Conservation (phyloP, 1,284 basidiomycete species). For the Fomitopsis palustris region DNA sequence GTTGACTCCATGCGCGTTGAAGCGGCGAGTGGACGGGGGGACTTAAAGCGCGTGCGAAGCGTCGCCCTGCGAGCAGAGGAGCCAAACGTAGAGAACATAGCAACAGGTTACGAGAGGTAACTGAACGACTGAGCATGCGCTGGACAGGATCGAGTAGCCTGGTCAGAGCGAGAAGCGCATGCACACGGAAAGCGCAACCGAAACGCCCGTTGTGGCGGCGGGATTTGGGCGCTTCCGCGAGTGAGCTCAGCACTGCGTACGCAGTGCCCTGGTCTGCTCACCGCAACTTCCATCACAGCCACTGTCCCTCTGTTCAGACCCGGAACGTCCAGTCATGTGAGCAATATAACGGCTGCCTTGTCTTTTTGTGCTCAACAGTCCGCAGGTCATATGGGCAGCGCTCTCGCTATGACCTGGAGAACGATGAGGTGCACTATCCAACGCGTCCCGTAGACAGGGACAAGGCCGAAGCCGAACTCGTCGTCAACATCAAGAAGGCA, state of each 20-base stretch:
- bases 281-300: neutral
- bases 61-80: neutral
- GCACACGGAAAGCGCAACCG: neutral
- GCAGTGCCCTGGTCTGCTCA: neutral
- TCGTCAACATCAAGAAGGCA: constrained; percentile 94
- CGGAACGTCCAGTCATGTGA: neutral
- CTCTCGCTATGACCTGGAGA: constrained; percentile 61
- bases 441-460: constrained; percentile 96
- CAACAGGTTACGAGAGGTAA: neutral
- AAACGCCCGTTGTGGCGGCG: neutral
- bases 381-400: constrained; percentile 21
- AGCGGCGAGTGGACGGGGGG: neutral
- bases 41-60: neutral
- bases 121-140: neutral
- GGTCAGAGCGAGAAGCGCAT: too few relatives aligned
- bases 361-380: neutral
- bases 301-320: neutral
- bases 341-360: neutral
- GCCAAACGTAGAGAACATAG: neutral
- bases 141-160: neutral
- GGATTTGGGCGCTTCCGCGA: neutral
- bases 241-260: constrained; percentile 1
- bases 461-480: constrained; percentile 90
- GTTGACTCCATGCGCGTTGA: constrained; percentile 6
- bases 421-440: constrained; percentile 82